These are phyloP conservation scores for Aspergillus unguis DNA, from an alignment of 2,329 filamentous ascomycete species.

Conservation along the genomic window DNA sequence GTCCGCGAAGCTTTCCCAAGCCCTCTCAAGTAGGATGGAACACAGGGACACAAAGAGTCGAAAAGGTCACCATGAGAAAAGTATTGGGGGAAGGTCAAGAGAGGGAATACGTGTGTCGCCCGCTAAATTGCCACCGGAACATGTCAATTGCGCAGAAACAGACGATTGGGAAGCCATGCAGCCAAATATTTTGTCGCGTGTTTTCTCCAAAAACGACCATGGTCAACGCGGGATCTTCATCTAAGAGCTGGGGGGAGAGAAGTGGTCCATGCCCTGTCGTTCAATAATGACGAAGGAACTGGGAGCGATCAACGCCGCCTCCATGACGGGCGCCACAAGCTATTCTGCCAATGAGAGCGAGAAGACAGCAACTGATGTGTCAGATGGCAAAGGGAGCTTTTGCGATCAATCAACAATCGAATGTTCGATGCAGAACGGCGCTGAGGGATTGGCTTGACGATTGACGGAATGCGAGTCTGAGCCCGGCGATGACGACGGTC, in stretches of 20 bases:
- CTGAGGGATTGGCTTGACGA: not conserved
- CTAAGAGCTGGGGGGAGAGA: not conserved
- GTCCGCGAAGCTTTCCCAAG: not conserved
- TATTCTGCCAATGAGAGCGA: slow-evolving; percentile 9
- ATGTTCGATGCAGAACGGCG: not conserved
- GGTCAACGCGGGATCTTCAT: not conserved
- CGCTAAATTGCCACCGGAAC: not conserved
- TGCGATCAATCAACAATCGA: slow-evolving; percentile 6
- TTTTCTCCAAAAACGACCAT: not conserved
- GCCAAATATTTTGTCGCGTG: not conserved
- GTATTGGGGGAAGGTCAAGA: not conserved
- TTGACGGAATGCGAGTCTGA: not conserved
- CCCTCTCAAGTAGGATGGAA: not conserved
- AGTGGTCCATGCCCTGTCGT: not conserved
- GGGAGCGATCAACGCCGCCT: slow-evolving; percentile 7
- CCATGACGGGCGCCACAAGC: slow-evolving; percentile 2
- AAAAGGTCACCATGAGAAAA: not conserved
- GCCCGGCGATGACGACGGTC: too few species aligned
- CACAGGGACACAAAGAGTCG: not conserved
- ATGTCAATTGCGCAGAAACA: slow-evolving; percentile 13
- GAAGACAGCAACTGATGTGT: slow-evolving; percentile 2
- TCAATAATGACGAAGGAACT: not conserved
- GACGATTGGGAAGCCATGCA: not conserved
- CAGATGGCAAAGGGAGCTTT: not conserved
- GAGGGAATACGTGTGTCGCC: not conserved